Evolutionary conservation across 2,329 filamentous ascomycete genomes (phyloP).

Genomic region (Parastagonospora avenae): DNA sequence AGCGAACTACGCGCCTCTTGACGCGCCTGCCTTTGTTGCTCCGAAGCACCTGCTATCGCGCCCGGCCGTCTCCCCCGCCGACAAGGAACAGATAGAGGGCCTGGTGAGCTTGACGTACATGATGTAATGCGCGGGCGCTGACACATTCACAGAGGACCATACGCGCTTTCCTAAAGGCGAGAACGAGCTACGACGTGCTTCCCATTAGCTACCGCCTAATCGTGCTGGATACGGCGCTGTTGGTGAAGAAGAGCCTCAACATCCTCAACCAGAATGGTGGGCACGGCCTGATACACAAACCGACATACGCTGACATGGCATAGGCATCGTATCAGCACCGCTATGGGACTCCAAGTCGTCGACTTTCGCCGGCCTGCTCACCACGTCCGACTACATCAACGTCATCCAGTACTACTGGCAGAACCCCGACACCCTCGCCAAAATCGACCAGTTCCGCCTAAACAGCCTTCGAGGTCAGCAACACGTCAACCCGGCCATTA

Average conservation of each 20-base stretch:
- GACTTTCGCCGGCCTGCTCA: constrained; percentile 91
- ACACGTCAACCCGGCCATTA: no score
- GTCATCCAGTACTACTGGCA: constrained; percentile 99
- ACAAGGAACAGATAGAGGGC: constrained; percentile 78
- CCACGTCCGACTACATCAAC: constrained; percentile 97
- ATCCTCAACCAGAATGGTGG: constrained; percentile 95
- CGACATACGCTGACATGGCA: constrained; percentile 10
- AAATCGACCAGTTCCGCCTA: constrained; percentile 91
- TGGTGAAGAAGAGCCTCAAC: constrained; percentile 95
- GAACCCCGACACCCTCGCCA: constrained; percentile 84
- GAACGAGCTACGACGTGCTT: constrained; percentile 96
- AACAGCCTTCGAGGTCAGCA: constrained; percentile 83
- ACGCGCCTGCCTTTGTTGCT: constrained; percentile 33
- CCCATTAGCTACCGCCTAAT: constrained; percentile 95
- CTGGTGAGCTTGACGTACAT: constrained; percentile 61
- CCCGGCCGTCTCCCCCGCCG: constrained; percentile 62
- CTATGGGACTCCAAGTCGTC: constrained; percentile 95
- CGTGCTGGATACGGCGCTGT: constrained; percentile 89
- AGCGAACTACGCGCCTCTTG: constrained; percentile 14
- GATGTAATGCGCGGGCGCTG: constrained; percentile 8
- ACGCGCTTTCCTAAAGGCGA: constrained; percentile 92
- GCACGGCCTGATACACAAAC: constrained; percentile 7
- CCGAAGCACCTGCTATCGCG: constrained; percentile 26
- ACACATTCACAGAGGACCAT: constrained; percentile 68
- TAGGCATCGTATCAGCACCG: constrained; percentile 95